Evolutionary conservation across 176 grass and related monocot genomes (phyloP), one percentile per base, ranked within the genome.

Genomic region (Oropetium thomaeum): DNA sequence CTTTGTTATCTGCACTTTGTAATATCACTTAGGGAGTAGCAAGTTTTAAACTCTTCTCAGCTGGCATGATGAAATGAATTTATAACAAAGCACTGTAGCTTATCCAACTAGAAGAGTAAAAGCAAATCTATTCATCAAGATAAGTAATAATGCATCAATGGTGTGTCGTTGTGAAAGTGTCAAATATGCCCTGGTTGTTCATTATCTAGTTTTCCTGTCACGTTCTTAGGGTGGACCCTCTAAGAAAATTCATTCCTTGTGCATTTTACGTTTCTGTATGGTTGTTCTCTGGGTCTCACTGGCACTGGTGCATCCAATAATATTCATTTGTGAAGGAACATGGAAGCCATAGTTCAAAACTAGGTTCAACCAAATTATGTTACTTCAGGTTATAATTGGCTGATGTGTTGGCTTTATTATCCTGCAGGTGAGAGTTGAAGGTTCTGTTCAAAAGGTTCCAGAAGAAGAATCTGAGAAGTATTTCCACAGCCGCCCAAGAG

Each of bases 401-500:
- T 41, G 63, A 68, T 75, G 40, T 32, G 28, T 80, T 61, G 55
- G 13, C 17, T 88, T 54, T 23, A 70, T 45, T 43, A 25, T 77
- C 67, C 27, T 85, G 75, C 74, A 98, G 91, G 84, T 98, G 70
- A 93, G 94, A 97, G 80, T 97, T 63, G 94, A 97, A 84, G 94
- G 94, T 29, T 73, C 71, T 33, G 94, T 93, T 75, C 74, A 88
- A 67, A 97, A 91, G 78, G 88, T 97, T 74, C 84, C 94, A 58
- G 83, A 87, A 51, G 94, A 91, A 73, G 94, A 97, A 89, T 97
- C 94, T 83, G 90, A 97, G 66, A 83, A 41, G 68, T 97, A 97
- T 80, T 97, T 97, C 75, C 90, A 97, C 78, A 93, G 94, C 71
- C 94, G 94, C 30, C 94, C 94, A 84, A 86, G 77, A 79, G 91